phyloP scores from a whole-genome alignment of 1,284 basidiomycete species.

The Mycosarcoma maydis region DNA sequence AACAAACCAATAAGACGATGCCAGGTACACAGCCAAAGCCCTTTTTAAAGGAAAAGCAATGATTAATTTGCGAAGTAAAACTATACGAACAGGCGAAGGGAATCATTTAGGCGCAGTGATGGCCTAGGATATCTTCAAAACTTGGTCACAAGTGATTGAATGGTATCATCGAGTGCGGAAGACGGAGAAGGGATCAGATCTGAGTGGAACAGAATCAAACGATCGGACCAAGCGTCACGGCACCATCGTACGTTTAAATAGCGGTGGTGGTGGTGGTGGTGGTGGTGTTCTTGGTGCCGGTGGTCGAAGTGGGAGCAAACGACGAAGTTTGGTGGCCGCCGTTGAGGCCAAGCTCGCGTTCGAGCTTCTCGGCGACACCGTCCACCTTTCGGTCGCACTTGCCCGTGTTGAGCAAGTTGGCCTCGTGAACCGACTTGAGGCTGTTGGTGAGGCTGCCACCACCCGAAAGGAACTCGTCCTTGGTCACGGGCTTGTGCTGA shows the following conservation, averaged over 20 bases:
- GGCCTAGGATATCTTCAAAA: constrained; percentile 15
- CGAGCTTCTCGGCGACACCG: constrained; percentile 56
- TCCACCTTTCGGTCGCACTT: constrained; percentile 58
- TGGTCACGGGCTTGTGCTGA: constrained; percentile 59
- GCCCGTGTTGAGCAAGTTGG: constrained; percentile 58
- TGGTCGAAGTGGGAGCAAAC: constrained; percentile 3
- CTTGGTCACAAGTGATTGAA: constrained; percentile 4
- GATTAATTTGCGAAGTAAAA: background rate
- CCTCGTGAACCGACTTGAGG: constrained; percentile 43
- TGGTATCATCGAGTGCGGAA: constrained; percentile 17
- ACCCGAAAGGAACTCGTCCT: constrained; percentile 60
- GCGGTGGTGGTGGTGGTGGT: constrained; percentile 17
- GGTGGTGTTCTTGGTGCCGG: constrained; percentile 7
- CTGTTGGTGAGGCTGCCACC: constrained; percentile 58
- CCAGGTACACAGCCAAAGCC: too few species aligned
- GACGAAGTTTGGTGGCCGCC: constrained; percentile 5
- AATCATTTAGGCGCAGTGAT: too few species aligned
- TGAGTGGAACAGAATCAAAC: too few species aligned
- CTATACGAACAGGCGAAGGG: background rate
- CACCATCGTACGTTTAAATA: constrained; percentile 6
- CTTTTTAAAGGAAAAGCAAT: background rate
- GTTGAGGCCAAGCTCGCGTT: constrained; percentile 44
- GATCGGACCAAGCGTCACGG: background rate
- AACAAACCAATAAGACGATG: too few species aligned
- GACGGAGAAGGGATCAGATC: too few species aligned